These are phyloP conservation scores for Pleurotus platypus DNA, from an alignment of 768 basidiomycete genomes.

Conservation along the genomic window DNA sequence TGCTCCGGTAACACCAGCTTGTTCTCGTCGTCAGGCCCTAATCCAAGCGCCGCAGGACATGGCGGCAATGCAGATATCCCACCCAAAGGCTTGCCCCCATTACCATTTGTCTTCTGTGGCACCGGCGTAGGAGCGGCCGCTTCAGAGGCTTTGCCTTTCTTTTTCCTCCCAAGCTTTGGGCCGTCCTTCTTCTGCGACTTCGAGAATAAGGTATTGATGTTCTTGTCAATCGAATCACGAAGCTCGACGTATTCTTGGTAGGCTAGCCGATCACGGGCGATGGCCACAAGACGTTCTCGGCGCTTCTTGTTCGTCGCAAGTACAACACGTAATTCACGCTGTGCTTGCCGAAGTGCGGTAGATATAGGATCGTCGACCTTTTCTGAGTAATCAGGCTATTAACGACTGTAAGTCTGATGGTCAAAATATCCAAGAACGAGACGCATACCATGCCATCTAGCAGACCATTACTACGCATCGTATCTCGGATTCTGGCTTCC, in stretches of 20 bases:
- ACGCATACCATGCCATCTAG: constrained; percentile 64
- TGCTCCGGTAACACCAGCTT: constrained; percentile 61
- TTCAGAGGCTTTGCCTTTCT: constrained; percentile 45
- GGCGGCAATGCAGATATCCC: constrained; percentile 41
- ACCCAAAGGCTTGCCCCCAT: constrained; percentile 18
- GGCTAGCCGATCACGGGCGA: constrained; percentile 84
- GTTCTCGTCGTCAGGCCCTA: constrained; percentile 67
- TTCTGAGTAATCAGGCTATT: constrained; percentile 68
- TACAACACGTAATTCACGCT: constrained; percentile 74
- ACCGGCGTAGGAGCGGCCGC: constrained; percentile 24
- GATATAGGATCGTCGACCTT: constrained; percentile 94
- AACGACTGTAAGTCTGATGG: background rate
- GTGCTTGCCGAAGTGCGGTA: constrained; percentile 84
- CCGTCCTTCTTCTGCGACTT: constrained; percentile 82
- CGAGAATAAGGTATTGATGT: constrained; percentile 67
- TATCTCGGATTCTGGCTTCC: constrained; percentile 71
- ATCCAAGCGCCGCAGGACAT: constrained; percentile 68
- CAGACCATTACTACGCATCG: constrained; percentile 73
- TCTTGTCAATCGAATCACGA: constrained; percentile 84
- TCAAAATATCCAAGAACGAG: too few relatives aligned
- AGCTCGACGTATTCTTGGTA: constrained; percentile 88
- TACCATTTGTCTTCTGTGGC: constrained; percentile 23
- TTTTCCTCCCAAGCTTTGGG: constrained; percentile 77
- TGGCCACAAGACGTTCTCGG: constrained; percentile 62
- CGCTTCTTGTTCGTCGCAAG: constrained; percentile 82